Conservation (phyloP, 2,329 filamentous ascomycete genomes). For the Leptodontidium sp. region DNA sequence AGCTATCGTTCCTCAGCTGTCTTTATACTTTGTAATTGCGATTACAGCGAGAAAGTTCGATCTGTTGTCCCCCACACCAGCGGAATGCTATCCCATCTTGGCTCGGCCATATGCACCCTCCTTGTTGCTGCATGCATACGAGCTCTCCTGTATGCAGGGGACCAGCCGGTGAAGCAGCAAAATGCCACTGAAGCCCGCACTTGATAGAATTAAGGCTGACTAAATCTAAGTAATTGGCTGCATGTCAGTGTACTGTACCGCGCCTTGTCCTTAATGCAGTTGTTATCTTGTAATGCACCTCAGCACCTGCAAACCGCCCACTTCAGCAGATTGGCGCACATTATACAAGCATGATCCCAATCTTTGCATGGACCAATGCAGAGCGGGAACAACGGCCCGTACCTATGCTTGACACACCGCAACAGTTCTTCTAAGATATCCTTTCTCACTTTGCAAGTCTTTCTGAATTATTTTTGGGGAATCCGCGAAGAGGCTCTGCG, state of each 20-base stretch:
- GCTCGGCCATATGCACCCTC: slow-evolving; percentile 14
- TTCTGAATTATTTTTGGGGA: slow-evolving; percentile 7
- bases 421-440: slow-evolving; percentile 13
- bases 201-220: slow-evolving; percentile 10
- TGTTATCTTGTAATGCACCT: slow-evolving; percentile 17
- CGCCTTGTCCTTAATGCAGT: slow-evolving; percentile 20
- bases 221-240: slow-evolving; percentile 17
- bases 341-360: slow-evolving; percentile 24
- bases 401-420: slow-evolving; percentile 27
- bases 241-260: slow-evolving; percentile 5
- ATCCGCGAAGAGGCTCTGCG: slow-evolving; percentile 32
- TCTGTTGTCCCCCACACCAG: slow-evolving; percentile 2
- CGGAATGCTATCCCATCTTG: slow-evolving; percentile 11
- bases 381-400: slow-evolving; percentile 36
- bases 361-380: slow-evolving; percentile 32
- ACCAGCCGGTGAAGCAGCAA: slow-evolving; percentile 11
- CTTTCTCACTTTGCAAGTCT: slow-evolving; percentile 1
- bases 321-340: slow-evolving; percentile 6
- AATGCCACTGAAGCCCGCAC: not conserved
- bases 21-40: not conserved
- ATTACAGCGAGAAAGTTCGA: not conserved
- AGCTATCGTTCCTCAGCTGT: not conserved
- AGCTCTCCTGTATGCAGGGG: slow-evolving; percentile 29
- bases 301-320: slow-evolving; percentile 9
- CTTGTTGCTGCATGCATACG: slow-evolving; percentile 26